These are phyloP conservation scores for Ustilago esculenta DNA, from an alignment of 1,284 basidiomycete species.

Conservation along the genomic window DNA sequence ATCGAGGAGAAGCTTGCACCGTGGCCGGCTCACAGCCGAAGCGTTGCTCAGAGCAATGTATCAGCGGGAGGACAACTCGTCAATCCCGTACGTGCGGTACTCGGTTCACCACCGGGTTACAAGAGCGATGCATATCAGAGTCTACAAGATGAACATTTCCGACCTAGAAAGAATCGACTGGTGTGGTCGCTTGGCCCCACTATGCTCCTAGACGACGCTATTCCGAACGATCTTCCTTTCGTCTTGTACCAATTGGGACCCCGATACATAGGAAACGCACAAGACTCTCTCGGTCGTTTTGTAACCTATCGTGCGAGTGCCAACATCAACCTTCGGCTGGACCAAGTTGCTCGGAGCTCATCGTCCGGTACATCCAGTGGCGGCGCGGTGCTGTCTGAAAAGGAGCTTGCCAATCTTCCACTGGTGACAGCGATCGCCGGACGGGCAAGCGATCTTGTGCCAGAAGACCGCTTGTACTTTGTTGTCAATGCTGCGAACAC, in stretches of 20 bases:
- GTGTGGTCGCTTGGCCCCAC: constrained; percentile 58
- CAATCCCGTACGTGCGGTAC: constrained; percentile 38
- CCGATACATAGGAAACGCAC: constrained; percentile 56
- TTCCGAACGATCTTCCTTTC: constrained; percentile 53
- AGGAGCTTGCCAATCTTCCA: constrained; percentile 41
- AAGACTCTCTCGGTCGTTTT: constrained; percentile 60
- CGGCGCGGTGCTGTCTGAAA: constrained; percentile 26
- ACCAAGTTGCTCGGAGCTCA: constrained; percentile 32
- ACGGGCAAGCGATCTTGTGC: constrained; percentile 42
- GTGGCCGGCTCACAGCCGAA: constrained; percentile 34
- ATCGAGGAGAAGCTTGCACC: constrained; percentile 46
- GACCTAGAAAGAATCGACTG: constrained; percentile 22
- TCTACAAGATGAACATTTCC: background rate
- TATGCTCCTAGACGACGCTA: constrained; percentile 48
- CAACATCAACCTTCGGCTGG: constrained; percentile 54
- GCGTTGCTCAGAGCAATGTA: background rate
- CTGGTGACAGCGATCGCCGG: constrained; percentile 53
- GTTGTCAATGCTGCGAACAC: constrained; percentile 54
- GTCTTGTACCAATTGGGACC: constrained; percentile 51
- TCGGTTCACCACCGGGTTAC: constrained; percentile 44
- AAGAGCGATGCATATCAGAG: background rate
- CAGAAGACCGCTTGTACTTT: constrained; percentile 51
- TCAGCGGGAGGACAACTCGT: constrained; percentile 6
- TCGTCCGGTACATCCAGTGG: constrained; percentile 1
- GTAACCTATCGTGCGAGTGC: constrained; percentile 56